Percentiles rank a stretch among this genome's conserved stretches.
These are phyloP conservation scores for Tremellales sp. DNA, from an alignment of 1,284 basidiomycete species.

Conservation along the genomic window DNA sequence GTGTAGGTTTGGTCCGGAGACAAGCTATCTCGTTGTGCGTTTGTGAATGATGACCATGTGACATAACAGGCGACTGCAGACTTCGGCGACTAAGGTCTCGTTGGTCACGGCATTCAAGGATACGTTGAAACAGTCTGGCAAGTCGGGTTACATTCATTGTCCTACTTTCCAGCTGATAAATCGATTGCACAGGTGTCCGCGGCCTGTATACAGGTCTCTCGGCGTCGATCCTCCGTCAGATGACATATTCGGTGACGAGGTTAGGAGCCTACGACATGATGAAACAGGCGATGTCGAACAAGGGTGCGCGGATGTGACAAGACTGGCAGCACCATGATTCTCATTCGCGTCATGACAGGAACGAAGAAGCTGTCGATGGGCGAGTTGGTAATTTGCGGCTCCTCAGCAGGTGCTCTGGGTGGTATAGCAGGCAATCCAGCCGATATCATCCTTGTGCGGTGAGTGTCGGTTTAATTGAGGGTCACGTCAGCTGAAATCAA, in stretches of 20 bases:
- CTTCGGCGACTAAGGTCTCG: slow-evolving; percentile 31
- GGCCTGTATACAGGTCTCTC: slow-evolving; percentile 48
- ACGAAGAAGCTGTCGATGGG: slow-evolving; percentile 36
- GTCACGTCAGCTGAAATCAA: slow-evolving; percentile 16
- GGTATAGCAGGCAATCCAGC: slow-evolving; percentile 46
- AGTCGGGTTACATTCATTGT: slow-evolving; percentile 4
- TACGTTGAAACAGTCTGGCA: slow-evolving; percentile 35
- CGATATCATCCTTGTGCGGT: slow-evolving; percentile 8
- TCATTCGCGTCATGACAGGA: slow-evolving; percentile 8
- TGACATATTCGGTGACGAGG: slow-evolving; percentile 47
- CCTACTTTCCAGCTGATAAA: background rate
- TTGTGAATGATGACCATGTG: background rate
- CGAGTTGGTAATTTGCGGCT: slow-evolving; percentile 42
- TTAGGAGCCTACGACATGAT: slow-evolving; percentile 46
- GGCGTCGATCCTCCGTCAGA: slow-evolving; percentile 46
- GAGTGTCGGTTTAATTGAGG: background rate
- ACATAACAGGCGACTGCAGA: slow-evolving; percentile 43
- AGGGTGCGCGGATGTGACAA: slow-evolving; percentile 18
- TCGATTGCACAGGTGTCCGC: slow-evolving; percentile 32
- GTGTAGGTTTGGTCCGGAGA: slow-evolving; percentile 54
- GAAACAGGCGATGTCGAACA: slow-evolving; percentile 34
- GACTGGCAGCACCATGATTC: background rate
- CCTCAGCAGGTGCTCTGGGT: slow-evolving; percentile 40
- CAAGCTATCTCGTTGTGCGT: background rate
- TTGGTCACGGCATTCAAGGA: slow-evolving; percentile 29